phyloP scores from a whole-genome alignment of 208 protist species.

The Trypanosoma lewisi region DNA sequence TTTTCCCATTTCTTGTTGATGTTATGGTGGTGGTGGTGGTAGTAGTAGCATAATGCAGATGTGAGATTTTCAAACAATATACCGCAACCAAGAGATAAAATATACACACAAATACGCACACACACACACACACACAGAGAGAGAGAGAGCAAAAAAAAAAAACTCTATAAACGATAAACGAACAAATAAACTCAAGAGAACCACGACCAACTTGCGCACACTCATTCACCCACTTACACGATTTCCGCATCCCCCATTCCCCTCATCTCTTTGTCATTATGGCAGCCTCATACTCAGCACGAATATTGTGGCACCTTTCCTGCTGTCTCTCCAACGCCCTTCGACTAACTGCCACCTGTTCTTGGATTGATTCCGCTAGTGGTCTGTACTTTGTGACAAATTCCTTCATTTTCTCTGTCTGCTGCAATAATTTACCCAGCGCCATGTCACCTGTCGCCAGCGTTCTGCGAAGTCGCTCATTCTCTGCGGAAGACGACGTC shows the following conservation, averaged over 20 bases:
- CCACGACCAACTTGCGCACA: neutral
- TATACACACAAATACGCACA: too few relatives aligned
- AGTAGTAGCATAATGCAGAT: too few relatives aligned
- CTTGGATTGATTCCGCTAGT: slow-evolving; percentile 3
- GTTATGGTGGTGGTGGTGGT: too few relatives aligned
- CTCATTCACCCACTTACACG: neutral
- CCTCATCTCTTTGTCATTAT: neutral
- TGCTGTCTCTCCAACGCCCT: neutral
- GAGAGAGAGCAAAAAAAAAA: too few relatives aligned
- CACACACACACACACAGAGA: too few relatives aligned
- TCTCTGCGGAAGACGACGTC: neutral
- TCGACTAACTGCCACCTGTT: slow-evolving; percentile 15
- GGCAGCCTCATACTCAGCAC: slow-evolving; percentile 4
- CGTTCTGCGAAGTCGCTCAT: slow-evolving; percentile 11
- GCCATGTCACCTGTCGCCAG: slow-evolving; percentile 19
- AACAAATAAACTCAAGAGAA: too few relatives aligned
- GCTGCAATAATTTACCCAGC: slow-evolving; percentile 7
- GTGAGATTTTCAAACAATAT: too few relatives aligned
- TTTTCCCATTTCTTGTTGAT: neutral
- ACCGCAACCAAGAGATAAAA: too few relatives aligned
- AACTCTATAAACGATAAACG: too few relatives aligned
- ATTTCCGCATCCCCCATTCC: neutral
- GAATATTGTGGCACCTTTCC: neutral
- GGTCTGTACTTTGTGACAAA: slow-evolving; percentile 16
- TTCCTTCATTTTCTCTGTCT: slow-evolving; percentile 6